Percentiles rank a stretch among this genome's conserved stretches.
These are phyloP conservation scores for Aureobasidium mangrovei DNA, from an alignment of 2,329 filamentous ascomycete genomes.

Conservation along the genomic window DNA sequence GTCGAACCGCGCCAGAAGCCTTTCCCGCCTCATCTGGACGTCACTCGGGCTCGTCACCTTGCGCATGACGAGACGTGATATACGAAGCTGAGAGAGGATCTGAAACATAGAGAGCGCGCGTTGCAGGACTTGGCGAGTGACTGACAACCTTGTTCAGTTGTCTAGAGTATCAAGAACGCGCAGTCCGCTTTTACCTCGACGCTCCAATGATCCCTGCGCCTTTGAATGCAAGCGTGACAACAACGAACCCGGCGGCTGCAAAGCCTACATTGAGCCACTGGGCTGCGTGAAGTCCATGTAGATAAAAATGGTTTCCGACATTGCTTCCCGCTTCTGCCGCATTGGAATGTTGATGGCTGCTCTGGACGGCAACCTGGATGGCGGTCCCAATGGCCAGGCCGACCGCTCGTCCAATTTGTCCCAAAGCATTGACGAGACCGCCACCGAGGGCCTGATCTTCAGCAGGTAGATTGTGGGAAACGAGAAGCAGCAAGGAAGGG, in stretches of 20 bases:
- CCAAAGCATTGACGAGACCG: conserved; percentile 58
- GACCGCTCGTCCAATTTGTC: conserved; percentile 57
- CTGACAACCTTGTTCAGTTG: neutral
- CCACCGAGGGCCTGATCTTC: conserved; percentile 61
- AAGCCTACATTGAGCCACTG: conserved; percentile 34
- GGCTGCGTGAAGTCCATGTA: conserved; percentile 31
- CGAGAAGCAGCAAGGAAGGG: conserved; percentile 58
- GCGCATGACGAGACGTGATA: neutral
- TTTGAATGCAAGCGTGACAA: conserved; percentile 27
- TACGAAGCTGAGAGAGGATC: neutral
- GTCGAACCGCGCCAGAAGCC: too few relatives aligned
- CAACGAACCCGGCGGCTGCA: conserved; percentile 26
- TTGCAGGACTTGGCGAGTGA: neutral
- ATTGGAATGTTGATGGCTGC: conserved; percentile 25
- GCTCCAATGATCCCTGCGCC: conserved; percentile 24
- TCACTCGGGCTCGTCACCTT: too few relatives aligned
- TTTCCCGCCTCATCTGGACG: too few relatives aligned
- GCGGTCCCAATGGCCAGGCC: conserved; percentile 57
- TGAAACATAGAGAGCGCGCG: neutral
- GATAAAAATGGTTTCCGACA: conserved; percentile 23
- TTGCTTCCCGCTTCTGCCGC: conserved; percentile 19
- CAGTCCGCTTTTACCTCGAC: conserved; percentile 13
- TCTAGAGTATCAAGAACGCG: neutral
- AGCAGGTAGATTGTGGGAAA: conserved; percentile 51
- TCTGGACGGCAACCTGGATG: conserved; percentile 51